Base-by-base conservation (phyloP, 2,329 filamentous ascomycete species). In the Monosporascus sp. region DNA sequence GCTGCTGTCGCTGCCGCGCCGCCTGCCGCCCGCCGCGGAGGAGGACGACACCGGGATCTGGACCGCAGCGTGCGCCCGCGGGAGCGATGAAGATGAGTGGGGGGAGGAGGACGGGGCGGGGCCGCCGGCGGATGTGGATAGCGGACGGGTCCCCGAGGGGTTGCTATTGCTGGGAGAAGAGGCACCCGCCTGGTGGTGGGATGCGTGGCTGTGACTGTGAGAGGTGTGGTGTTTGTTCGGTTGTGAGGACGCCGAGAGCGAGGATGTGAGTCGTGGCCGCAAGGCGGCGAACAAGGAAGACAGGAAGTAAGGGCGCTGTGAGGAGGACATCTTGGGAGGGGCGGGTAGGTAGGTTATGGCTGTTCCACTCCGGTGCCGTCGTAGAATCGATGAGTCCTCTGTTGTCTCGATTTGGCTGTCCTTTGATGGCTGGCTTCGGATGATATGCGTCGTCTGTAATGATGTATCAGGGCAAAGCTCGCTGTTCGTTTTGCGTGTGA, bases 1-100 rank as follows among this genome's bases (percentile, higher is more conserved):
- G 58, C 82, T 87, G 69, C 85, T 89, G 61, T 91, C 88, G 60
- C 86, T 90, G 26, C 87, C 88, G 52, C 88, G 78, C 52, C 87
- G 76, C 16, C 77, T 72, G n/a, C 66, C 68, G 7, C 56, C 52
- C 24, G 47, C 17, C 24, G 38, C 48, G 35, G 41, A 35, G 31
- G 31, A 35, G 31, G 31, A 2, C 3, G 27, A 14, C 2, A 35
- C 58, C 26, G 52, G 66, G 51, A 68, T 68, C 9, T 65, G 63
- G 49, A 64, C 52, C 31, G 50, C 44, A 11, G 20, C 22, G 24
- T 46, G 43, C 11, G 43, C 43, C 17, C 63, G 63, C n/a, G 64
- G 60, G 2, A 17, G 14, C 3, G 41, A 20, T 3, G 43, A 26
- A 14, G 40, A 20, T 20, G 40, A 20, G 3, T 19, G 40, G n/a